Evolutionary conservation across 2,329 filamentous ascomycete species (phyloP).

Genomic region (Neocatenulostroma microsporum): DNA sequence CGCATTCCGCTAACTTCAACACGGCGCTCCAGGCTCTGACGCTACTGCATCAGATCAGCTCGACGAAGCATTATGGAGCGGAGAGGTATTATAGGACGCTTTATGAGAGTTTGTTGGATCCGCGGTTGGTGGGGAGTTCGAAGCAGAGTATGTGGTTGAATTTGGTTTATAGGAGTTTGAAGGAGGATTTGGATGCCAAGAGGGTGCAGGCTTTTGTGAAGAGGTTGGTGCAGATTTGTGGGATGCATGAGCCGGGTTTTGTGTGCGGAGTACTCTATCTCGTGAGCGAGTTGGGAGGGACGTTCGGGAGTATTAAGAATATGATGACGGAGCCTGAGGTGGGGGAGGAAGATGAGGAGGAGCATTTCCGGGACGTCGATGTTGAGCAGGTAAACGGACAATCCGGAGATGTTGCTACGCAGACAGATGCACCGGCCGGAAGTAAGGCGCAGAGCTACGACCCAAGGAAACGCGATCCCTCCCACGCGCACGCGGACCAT

Average conservation of each 20-base stretch:
- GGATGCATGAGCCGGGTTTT: conserved; percentile 85
- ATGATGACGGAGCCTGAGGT: conserved; percentile 76
- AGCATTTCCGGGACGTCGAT: conserved; percentile 63
- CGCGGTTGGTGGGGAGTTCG: conserved; percentile 77
- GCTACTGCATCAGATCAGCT: conserved; percentile 85
- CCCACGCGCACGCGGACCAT: conserved; percentile 84
- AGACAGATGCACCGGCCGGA: too few relatives aligned
- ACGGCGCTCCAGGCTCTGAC: conserved; percentile 93
- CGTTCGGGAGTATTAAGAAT: conserved; percentile 71
- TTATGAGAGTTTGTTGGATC: conserved; percentile 90
- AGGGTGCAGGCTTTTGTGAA: conserved; percentile 95
- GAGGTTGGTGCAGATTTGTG: conserved; percentile 77
- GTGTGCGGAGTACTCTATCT: conserved; percentile 89
- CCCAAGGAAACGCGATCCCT: conserved; percentile 81
- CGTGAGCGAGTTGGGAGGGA: conserved; percentile 67
- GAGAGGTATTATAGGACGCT: conserved; percentile 93
- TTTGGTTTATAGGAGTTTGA: conserved; percentile 77
- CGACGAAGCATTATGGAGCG: conserved; percentile 68
- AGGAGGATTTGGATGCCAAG: conserved; percentile 81
- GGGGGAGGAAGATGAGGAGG: conserved; percentile 62
- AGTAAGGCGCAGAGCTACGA: too few relatives aligned
- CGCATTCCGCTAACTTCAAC: conserved; percentile 98
- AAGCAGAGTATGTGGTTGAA: conserved; percentile 96
- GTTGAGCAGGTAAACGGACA: conserved; percentile 48
- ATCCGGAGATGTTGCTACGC: too few relatives aligned